Evolutionary conservation across 768 basidiomycete genomes (phyloP), one percentile per base, ranked within the genome.

Genomic region (Suillus subaureus): DNA sequence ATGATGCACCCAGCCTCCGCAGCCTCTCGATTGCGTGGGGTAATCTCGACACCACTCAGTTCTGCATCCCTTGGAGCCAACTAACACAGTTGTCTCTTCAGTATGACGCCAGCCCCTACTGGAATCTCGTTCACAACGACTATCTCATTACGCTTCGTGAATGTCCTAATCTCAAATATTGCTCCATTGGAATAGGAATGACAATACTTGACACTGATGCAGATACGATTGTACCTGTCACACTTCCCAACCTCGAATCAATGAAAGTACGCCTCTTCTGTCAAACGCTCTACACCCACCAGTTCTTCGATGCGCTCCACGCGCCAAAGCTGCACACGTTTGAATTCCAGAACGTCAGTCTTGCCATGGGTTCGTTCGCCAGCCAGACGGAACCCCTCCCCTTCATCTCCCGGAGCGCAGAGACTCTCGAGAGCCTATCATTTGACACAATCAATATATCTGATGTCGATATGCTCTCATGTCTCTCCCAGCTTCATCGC

Each of bases 51-150:
- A 73, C 76, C 4, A 52, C 56, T 15, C 18, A 55, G n/a, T 76
- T 76, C 63, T 67, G 70, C 23, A 9, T 76, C 21, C 76, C 75
- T 0, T 76, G 76, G 75, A 60, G 49, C 0, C 76, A 77, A 63
- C 66, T 76, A 45, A 70, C 69, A 35, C 61, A 73, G 55, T 67
- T 76, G 2, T 70, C 68, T 42, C 76, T 76, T 47, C 69, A 75
- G 26, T 69, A 76, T 23, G 66, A 76, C 37, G 76, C 75, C 2
- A 69, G 67, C 67, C 37, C 75, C 1, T 72, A 67, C 63, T 76
- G 76, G 76, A 75, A 71, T 28, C 68, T 73, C 3, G 67, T 70
- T 9, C 75, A 76, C 21, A 75, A 66, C 54, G 71, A 78, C 42
- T 75, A 77, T 35, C 70, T 76, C 2, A 55, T 57, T 58, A 63